Evolutionary conservation across 2,329 filamentous ascomycete genomes (phyloP).

Genomic region (Trichoderma brevicompactum): DNA sequence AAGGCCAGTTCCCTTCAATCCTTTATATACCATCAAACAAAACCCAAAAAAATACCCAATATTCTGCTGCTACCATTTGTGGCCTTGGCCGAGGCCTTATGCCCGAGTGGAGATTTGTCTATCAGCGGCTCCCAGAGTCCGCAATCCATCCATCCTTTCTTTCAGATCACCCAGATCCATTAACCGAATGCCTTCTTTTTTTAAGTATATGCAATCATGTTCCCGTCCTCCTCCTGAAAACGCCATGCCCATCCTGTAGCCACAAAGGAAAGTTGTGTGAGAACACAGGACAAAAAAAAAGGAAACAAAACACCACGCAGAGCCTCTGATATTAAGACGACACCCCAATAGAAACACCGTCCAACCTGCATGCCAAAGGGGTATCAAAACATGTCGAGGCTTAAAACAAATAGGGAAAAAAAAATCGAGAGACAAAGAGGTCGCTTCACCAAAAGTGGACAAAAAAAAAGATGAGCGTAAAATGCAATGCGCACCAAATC

Average conservation of each 20-base stretch:
- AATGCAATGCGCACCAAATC: slow-evolving; percentile 10
- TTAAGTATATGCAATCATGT: slow-evolving; percentile 35
- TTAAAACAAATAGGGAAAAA: slow-evolving; percentile 26
- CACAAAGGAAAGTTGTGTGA: not conserved
- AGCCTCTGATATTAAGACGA: slow-evolving; percentile 32
- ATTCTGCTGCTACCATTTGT: slow-evolving; percentile 39
- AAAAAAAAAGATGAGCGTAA: not conserved
- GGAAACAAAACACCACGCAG: slow-evolving; percentile 17
- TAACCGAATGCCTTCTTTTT: slow-evolving; percentile 29
- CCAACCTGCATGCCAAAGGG: slow-evolving; percentile 31
- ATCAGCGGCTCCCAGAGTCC: slow-evolving; percentile 39
- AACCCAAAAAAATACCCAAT: slow-evolving; percentile 19
- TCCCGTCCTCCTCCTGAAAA: slow-evolving; percentile 26
- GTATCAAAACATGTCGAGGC: slow-evolving; percentile 36
- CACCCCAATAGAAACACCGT: slow-evolving; percentile 33
- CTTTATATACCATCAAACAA: slow-evolving; percentile 27
- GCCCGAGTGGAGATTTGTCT: slow-evolving; percentile 58
- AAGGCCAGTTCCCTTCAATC: slow-evolving; percentile 30
- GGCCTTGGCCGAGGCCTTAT: slow-evolving; percentile 39
- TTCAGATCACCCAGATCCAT: slow-evolving; percentile 18
- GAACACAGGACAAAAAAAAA: not conserved
- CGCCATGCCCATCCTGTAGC: slow-evolving; percentile 26
- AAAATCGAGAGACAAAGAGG: not conserved
- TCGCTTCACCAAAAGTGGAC: not conserved
- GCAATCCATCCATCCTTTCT: slow-evolving; percentile 27